Evolutionary conservation across 495 filamentous ascomycete genomes (phyloP).

Genomic region (Neurospora sp.): DNA sequence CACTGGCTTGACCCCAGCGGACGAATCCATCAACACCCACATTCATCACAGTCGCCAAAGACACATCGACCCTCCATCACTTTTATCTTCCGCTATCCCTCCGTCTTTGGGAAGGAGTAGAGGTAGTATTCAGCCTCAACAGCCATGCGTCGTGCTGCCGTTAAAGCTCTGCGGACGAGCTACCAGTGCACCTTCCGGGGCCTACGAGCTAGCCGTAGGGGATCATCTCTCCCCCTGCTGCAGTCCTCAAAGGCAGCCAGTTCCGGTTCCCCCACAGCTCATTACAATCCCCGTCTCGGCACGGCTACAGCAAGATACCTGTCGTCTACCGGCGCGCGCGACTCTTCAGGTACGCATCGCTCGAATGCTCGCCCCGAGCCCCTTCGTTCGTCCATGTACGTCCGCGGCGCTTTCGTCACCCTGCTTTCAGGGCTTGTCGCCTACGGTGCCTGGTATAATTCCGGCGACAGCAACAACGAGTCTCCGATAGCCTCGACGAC

Average conservation of each 20-base stretch:
- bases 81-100: background rate
- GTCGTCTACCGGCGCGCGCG: background rate
- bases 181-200: conserved; percentile 33
- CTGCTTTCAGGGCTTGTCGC: conserved; percentile 38
- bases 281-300: conserved; percentile 2
- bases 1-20: background rate
- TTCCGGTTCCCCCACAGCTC: conserved; percentile 12
- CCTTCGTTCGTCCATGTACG: conserved; percentile 40
- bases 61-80: background rate
- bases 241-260: conserved; percentile 2
- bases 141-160: conserved; percentile 37
- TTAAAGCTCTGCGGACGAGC: conserved; percentile 34
- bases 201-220: conserved; percentile 29
- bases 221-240: conserved; percentile 11
- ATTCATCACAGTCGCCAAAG: background rate
- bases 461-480: conserved; percentile 24
- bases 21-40: background rate
- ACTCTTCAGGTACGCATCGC: conserved; percentile 6
- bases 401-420: conserved; percentile 34
- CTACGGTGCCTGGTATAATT: conserved; percentile 42
- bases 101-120: background rate
- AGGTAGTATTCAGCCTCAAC: background rate
- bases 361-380: conserved; percentile 22
- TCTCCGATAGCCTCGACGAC: conserved; percentile 13
- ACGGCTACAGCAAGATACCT: conserved; percentile 1